Conservation (phyloP, 202 grass and related monocot genomes). For the Saccharum hybrid region DNA sequence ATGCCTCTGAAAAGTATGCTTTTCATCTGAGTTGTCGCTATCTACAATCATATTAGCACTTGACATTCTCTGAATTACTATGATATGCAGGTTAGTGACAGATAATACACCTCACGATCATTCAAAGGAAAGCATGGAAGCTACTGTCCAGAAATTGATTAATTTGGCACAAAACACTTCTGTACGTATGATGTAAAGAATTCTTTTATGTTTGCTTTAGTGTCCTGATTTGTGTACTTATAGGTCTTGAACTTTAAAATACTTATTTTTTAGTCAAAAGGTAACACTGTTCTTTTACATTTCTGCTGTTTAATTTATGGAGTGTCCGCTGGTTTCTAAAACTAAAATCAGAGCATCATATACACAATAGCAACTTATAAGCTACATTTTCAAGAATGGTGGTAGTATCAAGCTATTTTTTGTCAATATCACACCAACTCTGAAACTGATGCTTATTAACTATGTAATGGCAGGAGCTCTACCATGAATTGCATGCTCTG, state of each 20-base stretch:
- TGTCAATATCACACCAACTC: not conserved
- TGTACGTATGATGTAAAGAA: constrained; percentile 55
- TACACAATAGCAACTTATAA: not conserved
- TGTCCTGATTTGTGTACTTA: not conserved
- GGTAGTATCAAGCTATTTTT: not conserved
- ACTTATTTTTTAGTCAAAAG: not conserved
- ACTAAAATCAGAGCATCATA: not conserved
- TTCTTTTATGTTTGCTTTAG: constrained; percentile 10
- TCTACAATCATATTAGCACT: constrained; percentile 22
- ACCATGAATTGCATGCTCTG: constrained; percentile 86
- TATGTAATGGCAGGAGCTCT: constrained; percentile 72
- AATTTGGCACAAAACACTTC: constrained; percentile 88
- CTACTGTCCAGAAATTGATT: constrained; percentile 68
- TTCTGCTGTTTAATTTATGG: not conserved
- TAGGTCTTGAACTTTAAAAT: constrained; percentile 18
- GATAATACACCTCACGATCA: constrained; percentile 68
- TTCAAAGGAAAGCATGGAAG: constrained; percentile 68
- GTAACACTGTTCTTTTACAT: not conserved
- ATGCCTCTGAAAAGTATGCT: constrained; percentile 52
- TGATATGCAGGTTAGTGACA: constrained; percentile 59
- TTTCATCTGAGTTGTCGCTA: constrained; percentile 3
- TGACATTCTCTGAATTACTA: constrained; percentile 45
- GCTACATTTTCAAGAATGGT: not conserved
- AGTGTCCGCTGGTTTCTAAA: not conserved
- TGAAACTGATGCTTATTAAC: constrained; percentile 37